Base-by-base conservation (phyloP, 805 yeast species). In the Cyberlindnera americana region DNA sequence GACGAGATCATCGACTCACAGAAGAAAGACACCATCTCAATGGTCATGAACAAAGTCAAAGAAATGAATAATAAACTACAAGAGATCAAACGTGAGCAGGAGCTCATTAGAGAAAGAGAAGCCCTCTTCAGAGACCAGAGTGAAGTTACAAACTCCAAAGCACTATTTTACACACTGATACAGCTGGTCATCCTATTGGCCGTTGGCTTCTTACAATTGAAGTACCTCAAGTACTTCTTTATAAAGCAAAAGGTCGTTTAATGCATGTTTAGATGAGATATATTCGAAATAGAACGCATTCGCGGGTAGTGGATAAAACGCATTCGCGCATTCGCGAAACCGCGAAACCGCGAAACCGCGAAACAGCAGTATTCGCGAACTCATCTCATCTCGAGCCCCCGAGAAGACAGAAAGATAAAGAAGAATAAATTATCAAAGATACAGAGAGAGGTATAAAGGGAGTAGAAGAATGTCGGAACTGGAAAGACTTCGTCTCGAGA, bases 211-310 rank as follows among this genome's bases (percentile, higher is more conserved):
- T 77, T 85, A 72, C 96, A 89, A 66, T 64, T 89, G 60, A 72
- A 72, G 39, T 89, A 84, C 55, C 73, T 89, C 65, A 83, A 83
- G 64, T 64, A 79, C 29, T 87, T 88, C 75, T 88, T 88, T 59
- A 81, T 86, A 45, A 88, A 87, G 65, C 95, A 88, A 59, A 89
- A 89, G 67, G 77, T 87, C 44, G 81, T 88, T 15, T 86, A 30
- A 42, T n/a, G n/a, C n/a, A n/a, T n/a, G n/a, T n/a, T n/a, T n/a
- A n/a, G n/a, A n/a, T n/a, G n/a, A n/a, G n/a, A n/a, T n/a, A n/a
- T n/a, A n/a, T n/a, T n/a, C n/a, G n/a, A n/a, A n/a, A n/a, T n/a
- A n/a, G n/a, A n/a, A n/a, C n/a, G n/a, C n/a, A n/a, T n/a, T n/a
- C n/a, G n/a, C n/a, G n/a, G n/a, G n/a, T n/a, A n/a, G n/a, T n/a